Percentiles rank a stretch among this genome's conserved stretches.
These are phyloP conservation scores for Acanthamoeba culbertsoni DNA, from an alignment of 208 protist species.

Conservation along the genomic window DNA sequence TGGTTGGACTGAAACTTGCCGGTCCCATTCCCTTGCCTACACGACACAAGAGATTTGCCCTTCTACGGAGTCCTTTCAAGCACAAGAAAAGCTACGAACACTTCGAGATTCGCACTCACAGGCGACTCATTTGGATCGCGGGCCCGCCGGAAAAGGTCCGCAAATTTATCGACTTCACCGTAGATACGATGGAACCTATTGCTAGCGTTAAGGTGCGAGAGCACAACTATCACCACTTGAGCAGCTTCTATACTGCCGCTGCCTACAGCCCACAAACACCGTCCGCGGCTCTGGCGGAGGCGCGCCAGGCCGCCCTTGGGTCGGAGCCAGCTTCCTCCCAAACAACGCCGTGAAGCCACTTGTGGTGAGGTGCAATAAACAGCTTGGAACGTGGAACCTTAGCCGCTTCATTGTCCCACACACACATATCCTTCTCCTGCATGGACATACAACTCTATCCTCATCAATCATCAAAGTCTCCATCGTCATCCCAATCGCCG, in stretches of 20 bases:
- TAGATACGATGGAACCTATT: slow-evolving; percentile 29
- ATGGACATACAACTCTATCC: too few species aligned
- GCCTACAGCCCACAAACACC: neutral
- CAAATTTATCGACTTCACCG: slow-evolving; percentile 13
- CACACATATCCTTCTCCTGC: too few species aligned
- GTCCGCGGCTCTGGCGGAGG: neutral
- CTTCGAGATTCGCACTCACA: slow-evolving; percentile 18
- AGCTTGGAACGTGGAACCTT: too few species aligned
- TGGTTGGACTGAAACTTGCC: neutral
- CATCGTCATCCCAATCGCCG: slow-evolving; percentile 60
- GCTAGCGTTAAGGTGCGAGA: neutral
- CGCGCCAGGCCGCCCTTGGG: neutral
- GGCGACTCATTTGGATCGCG: slow-evolving; percentile 27
- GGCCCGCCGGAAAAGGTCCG: neutral
- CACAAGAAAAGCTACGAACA: slow-evolving; percentile 25
- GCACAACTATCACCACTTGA: slow-evolving; percentile 15
- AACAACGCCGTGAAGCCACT: too few species aligned
- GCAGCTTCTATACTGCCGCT: neutral
- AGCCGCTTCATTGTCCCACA: too few species aligned
- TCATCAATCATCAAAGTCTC: slow-evolving; percentile 62
- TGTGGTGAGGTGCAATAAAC: too few species aligned
- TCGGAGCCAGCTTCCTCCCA: too few species aligned
- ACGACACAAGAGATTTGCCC: neutral
- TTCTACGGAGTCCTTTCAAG: slow-evolving; percentile 41
- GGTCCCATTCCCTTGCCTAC: neutral